Conservation (phyloP, 2,329 filamentous ascomycete species). For the Nemania serpens region DNA sequence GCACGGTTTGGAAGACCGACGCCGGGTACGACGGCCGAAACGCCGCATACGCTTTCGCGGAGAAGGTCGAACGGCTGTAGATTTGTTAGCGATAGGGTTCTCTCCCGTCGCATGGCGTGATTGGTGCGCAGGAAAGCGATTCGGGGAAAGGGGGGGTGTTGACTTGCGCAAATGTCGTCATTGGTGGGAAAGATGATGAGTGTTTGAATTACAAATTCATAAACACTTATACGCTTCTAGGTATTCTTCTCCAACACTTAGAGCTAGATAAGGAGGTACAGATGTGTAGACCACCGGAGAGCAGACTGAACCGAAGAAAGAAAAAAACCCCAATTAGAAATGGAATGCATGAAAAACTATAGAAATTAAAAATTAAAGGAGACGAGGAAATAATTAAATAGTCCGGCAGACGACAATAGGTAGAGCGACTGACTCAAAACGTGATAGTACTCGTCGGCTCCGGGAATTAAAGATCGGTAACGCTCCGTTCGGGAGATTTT, state of each 20-base stretch:
- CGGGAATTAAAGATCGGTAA: too few relatives aligned
- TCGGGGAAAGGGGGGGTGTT: too few relatives aligned
- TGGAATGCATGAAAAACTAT: too few relatives aligned
- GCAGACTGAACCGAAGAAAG: too few relatives aligned
- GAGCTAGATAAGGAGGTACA: not conserved
- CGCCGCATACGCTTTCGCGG: constrained; percentile 61
- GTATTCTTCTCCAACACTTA: not conserved
- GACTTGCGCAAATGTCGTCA: constrained; percentile 56
- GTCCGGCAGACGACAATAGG: not conserved
- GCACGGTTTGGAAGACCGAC: constrained; percentile 57
- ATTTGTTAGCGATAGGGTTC: constrained; percentile 22
- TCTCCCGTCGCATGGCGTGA: constrained; percentile 1
- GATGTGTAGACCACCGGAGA: not conserved
- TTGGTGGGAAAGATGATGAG: constrained; percentile 32
- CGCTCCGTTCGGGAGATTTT: too few relatives aligned
- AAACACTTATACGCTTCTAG: too few relatives aligned
- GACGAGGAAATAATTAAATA: not conserved
- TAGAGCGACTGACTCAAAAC: too few relatives aligned
- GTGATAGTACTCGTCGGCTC: too few relatives aligned
- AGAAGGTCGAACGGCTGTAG: constrained; percentile 59
- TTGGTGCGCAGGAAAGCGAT: constrained; percentile 9
- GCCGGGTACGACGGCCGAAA: constrained; percentile 64
- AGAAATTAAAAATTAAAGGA: not conserved
- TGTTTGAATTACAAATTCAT: not conserved
- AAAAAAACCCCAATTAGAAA: too few relatives aligned